phyloP scores from a whole-genome alignment of 73 alveolate species.

The Breviolum minutum region DNA sequence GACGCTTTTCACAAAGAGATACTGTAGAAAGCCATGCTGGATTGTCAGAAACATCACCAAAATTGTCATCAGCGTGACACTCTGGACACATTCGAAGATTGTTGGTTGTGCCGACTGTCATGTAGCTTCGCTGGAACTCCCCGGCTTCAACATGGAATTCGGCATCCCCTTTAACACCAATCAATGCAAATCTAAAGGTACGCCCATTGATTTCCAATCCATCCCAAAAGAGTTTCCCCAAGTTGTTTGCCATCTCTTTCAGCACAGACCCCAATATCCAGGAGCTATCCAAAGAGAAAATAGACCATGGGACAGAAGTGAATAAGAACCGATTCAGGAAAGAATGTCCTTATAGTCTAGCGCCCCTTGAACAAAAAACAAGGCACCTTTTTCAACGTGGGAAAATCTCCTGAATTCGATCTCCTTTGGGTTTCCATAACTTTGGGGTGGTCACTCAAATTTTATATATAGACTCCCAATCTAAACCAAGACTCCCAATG shows the following conservation, averaged over 20 bases:
- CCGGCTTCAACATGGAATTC: conserved; percentile 35
- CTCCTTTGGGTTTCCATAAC: too few species aligned
- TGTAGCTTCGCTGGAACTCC: neutral
- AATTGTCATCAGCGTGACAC: conserved; percentile 40
- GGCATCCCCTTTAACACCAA: conserved; percentile 34
- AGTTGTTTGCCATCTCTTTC: neutral
- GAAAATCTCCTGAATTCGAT: too few species aligned
- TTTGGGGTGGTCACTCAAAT: too few species aligned
- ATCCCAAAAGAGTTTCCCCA: neutral
- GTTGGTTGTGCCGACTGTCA: neutral
- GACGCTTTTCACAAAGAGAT: too few species aligned
- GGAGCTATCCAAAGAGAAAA: neutral
- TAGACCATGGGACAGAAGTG: neutral
- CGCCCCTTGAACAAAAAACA: neutral
- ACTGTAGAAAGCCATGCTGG: neutral
- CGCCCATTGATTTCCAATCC: neutral
- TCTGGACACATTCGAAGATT: neutral
- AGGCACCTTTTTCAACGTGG: too few species aligned
- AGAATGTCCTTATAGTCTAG: neutral
- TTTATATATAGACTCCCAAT: neutral
- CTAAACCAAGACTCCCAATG: neutral
- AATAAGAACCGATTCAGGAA: conserved; percentile 9
- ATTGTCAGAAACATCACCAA: conserved; percentile 6
- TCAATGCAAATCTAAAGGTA: neutral
- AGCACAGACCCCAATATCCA: neutral